phyloP scores from a whole-genome alignment of 192 early-diverging fungal species.

The Lunasporangiospora selenospora region DNA sequence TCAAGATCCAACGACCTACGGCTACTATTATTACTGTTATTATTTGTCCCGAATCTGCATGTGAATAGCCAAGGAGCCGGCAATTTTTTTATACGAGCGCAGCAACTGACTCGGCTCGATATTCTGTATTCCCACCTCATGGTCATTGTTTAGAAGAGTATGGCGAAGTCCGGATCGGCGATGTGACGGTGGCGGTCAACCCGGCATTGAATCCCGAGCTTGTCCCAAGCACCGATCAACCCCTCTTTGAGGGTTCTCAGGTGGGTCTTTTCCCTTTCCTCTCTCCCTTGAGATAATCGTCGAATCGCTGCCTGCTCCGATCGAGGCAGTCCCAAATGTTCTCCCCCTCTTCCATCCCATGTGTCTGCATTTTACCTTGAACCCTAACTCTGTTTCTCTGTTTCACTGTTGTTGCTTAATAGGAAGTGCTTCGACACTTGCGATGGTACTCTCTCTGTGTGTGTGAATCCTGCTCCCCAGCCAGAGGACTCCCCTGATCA shows the following conservation, averaged over 20 bases:
- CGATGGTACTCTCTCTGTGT: too few species aligned
- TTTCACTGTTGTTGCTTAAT: not conserved
- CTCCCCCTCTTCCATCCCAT: too few species aligned
- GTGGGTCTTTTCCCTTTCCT: slow-evolving; percentile 28
- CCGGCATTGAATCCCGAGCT: slow-evolving; percentile 56
- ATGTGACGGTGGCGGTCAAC: slow-evolving; percentile 57
- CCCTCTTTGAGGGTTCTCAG: slow-evolving; percentile 64
- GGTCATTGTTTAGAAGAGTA: slow-evolving; percentile 22
- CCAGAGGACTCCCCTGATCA: too few species aligned
- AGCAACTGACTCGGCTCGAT: not conserved
- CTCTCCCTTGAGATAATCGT: not conserved
- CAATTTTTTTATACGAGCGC: too few species aligned
- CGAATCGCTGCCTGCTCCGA: not conserved
- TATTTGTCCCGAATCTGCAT: too few species aligned
- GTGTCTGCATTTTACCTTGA: too few species aligned
- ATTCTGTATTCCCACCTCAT: not conserved
- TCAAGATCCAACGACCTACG: too few species aligned
- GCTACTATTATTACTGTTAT: too few species aligned
- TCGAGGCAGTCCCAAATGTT: too few species aligned
- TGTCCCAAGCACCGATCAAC: slow-evolving; percentile 56
- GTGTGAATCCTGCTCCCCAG: too few species aligned
- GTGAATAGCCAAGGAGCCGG: too few species aligned
- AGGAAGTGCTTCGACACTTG: slow-evolving; percentile 51
- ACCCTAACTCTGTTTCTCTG: too few species aligned
- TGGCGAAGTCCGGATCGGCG: slow-evolving; percentile 61